Evolutionary conservation across 2,329 filamentous ascomycete genomes (phyloP).

Genomic region (Cordyceps militaris): DNA sequence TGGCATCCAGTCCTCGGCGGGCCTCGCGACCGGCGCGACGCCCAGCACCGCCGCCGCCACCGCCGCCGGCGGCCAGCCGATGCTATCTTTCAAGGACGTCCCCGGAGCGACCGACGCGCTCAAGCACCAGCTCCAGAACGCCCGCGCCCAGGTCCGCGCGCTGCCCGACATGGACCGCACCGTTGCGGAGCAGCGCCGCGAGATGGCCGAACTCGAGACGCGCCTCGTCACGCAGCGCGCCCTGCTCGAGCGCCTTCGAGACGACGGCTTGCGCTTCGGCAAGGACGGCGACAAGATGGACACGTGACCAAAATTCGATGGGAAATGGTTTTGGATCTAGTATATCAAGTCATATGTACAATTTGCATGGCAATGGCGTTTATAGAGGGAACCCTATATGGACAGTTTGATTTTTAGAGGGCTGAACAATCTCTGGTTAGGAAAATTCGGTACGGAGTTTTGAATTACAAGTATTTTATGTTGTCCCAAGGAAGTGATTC

Average conservation of each 20-base stretch:
- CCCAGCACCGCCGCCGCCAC: conserved; percentile 20
- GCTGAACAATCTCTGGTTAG: background rate
- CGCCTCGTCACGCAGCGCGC: conserved; percentile 56
- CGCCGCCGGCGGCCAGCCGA: conserved; percentile 24
- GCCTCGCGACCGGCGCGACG: conserved; percentile 33
- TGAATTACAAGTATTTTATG: background rate
- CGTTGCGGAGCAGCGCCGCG: conserved; percentile 61
- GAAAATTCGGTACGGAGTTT: background rate
- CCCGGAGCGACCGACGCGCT: conserved; percentile 69
- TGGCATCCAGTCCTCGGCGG: conserved; percentile 35
- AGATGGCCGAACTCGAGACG: conserved; percentile 60
- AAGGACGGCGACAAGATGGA: conserved; percentile 34
- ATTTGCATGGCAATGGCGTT: conserved; percentile 8
- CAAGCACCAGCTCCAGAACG: conserved; percentile 77
- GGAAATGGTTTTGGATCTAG: background rate
- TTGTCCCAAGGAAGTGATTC: background rate
- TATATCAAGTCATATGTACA: background rate
- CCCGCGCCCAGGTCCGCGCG: conserved; percentile 56
- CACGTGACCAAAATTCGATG: conserved; percentile 18
- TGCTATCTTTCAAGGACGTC: conserved; percentile 62
- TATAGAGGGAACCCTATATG: background rate
- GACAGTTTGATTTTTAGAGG: background rate
- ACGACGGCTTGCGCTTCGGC: conserved; percentile 38
- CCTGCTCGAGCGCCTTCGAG: conserved; percentile 47
- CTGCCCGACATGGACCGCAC: conserved; percentile 65